These are phyloP conservation scores for Astrephomene gubernaculifera DNA, from an alignment of 139 green algal genomes.

Conservation along the genomic window DNA sequence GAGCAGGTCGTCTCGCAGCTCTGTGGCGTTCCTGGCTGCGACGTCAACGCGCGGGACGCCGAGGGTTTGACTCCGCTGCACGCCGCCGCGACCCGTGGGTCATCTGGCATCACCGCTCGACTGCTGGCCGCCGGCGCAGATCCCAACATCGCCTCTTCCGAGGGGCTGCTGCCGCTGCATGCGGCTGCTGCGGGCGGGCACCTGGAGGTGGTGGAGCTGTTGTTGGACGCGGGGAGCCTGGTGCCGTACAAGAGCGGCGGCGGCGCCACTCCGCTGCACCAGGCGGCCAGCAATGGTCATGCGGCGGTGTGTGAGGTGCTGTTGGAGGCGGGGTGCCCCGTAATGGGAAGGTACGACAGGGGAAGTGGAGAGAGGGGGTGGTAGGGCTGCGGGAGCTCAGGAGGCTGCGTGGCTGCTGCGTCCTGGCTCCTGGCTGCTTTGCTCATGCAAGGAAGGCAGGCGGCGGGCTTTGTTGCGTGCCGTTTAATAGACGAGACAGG, in stretches of 20 bases:
- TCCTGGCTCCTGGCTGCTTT: too few relatives aligned
- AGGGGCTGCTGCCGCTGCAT: conserved; percentile 42
- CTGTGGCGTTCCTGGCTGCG: background rate
- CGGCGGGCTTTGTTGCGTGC: too few relatives aligned
- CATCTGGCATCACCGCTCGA: background rate
- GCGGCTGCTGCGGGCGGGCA: conserved; percentile 13
- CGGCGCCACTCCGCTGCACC: conserved; percentile 41
- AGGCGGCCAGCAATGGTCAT: conserved; percentile 11
- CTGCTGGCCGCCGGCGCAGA: conserved; percentile 32
- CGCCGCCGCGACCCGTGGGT: conserved; percentile 10
- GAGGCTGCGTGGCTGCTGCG: too few relatives aligned
- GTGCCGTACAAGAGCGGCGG: conserved; percentile 25
- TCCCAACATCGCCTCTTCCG: conserved; percentile 20
- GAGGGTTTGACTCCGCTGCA: conserved; percentile 29
- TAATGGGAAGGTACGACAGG: conserved; percentile 40
- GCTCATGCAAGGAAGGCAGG: too few relatives aligned
- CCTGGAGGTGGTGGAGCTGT: conserved; percentile 14
- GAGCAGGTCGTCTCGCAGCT: conserved; percentile 32
- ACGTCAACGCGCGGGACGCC: conserved; percentile 27
- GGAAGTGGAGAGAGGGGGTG: too few relatives aligned
- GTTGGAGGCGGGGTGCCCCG: conserved; percentile 29
- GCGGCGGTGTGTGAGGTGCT: conserved; percentile 22
- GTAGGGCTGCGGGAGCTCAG: too few relatives aligned
- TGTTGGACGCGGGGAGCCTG: conserved; percentile 33
- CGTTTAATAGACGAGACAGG: too few relatives aligned